These are phyloP conservation scores for Boletus reticulatus DNA, from an alignment of 768 basidiomycete species.

Conservation along the genomic window DNA sequence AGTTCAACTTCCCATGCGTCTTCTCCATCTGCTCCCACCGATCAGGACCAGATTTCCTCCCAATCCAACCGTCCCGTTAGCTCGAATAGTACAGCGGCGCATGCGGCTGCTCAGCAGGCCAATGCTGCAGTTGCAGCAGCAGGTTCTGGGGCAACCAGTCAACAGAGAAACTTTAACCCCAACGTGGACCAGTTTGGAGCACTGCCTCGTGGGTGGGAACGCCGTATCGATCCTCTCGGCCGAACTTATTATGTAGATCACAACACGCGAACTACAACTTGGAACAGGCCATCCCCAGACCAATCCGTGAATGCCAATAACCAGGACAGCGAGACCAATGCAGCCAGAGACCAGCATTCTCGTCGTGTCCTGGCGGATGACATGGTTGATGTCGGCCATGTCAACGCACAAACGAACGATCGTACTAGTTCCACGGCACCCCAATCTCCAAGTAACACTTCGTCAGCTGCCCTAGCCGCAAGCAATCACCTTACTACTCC, in stretches of 20 bases:
- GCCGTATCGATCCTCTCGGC: conserved; percentile 93
- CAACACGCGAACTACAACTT: conserved; percentile 95
- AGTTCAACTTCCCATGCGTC: conserved; percentile 37
- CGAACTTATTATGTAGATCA: conserved; percentile 99
- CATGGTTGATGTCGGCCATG: conserved; percentile 70
- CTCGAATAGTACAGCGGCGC: conserved; percentile 25
- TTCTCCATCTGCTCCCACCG: conserved; percentile 26
- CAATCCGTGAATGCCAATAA: conserved; percentile 68
- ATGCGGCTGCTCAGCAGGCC: conserved; percentile 19
- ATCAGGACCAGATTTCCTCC: conserved; percentile 27
- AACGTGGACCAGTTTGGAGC: conserved; percentile 93
- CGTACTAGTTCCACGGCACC: conserved; percentile 37
- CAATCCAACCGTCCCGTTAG: conserved; percentile 37
- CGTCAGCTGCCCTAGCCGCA: conserved; percentile 50
- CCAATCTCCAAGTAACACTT: conserved; percentile 33
- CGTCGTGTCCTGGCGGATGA: conserved; percentile 83
- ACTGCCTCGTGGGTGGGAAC: conserved; percentile 92
- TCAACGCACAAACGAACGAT: conserved; percentile 37
- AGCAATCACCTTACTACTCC: conserved; percentile 55
- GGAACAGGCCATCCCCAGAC: conserved; percentile 87
- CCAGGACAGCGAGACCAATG: conserved; percentile 78
- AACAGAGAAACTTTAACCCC: conserved; percentile 87
- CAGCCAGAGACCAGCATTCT: conserved; percentile 83
- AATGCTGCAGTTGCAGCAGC: conserved; percentile 25
- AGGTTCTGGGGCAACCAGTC: conserved; percentile 42